phyloP scores from a whole-genome alignment of 768 basidiomycete species.

The Paxillus rubicundulus region DNA sequence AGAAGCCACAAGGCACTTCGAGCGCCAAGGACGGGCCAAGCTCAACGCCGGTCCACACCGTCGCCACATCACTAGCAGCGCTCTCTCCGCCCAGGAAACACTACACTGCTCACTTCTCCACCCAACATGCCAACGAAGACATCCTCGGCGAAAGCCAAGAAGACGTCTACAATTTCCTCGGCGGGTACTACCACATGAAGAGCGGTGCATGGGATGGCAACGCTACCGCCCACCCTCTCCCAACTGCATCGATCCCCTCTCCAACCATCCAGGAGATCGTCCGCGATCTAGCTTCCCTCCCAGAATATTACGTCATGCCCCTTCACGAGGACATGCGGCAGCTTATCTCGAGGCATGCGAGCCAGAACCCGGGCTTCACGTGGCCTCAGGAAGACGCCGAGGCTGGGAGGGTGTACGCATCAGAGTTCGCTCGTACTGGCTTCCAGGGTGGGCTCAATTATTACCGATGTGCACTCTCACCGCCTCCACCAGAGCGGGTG shows the following conservation, averaged over 20 bases:
- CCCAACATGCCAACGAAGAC: slow-evolving; percentile 45
- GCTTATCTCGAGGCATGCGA: slow-evolving; percentile 36
- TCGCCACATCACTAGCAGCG: slow-evolving; percentile 30
- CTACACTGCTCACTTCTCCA: slow-evolving; percentile 51
- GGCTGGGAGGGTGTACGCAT: slow-evolving; percentile 39
- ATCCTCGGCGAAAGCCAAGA: slow-evolving; percentile 29
- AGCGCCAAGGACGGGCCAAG: slow-evolving; percentile 9
- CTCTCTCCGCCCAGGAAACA: slow-evolving; percentile 56
- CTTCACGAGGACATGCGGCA: slow-evolving; percentile 52
- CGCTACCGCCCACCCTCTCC: slow-evolving; percentile 36
- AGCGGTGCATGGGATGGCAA: slow-evolving; percentile 53
- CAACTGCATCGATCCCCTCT: slow-evolving; percentile 22
- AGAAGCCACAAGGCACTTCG: slow-evolving; percentile 25
- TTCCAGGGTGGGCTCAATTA: slow-evolving; percentile 65
- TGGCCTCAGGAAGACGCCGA: slow-evolving; percentile 55
- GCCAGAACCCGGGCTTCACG: slow-evolving; percentile 20
- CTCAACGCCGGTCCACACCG: not conserved
- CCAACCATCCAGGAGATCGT: slow-evolving; percentile 25
- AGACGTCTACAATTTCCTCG: slow-evolving; percentile 22
- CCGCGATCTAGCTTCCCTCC: slow-evolving; percentile 40
- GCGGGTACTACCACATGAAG: slow-evolving; percentile 45
- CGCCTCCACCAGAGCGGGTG: slow-evolving; percentile 34
- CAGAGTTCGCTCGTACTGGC: slow-evolving; percentile 49
- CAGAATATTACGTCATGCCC: slow-evolving; percentile 64
- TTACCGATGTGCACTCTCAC: slow-evolving; percentile 41